These are phyloP conservation scores for Juncus effusus DNA, from an alignment of 176 grass and related monocot genomes.

Conservation along the genomic window DNA sequence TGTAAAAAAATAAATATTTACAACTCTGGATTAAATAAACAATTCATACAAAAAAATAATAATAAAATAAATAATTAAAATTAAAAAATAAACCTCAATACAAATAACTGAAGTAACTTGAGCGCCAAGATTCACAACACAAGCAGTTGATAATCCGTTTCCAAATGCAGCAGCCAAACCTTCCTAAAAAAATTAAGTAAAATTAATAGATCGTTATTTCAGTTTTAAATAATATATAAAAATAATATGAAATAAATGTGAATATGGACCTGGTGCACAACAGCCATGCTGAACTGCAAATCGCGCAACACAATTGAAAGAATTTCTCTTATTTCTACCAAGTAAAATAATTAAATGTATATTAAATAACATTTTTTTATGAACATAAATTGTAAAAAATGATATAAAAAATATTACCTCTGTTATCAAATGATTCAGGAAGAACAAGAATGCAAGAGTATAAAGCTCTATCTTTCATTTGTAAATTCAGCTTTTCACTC, in stretches of 20 bases:
- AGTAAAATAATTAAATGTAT: slow-evolving; percentile 18
- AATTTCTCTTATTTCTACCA: slow-evolving; percentile 93
- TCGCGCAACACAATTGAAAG: slow-evolving; percentile 69
- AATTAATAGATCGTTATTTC: slow-evolving; percentile 13
- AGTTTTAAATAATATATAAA: not conserved
- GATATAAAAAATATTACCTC: slow-evolving; percentile 46
- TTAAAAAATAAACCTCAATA: slow-evolving; percentile 59
- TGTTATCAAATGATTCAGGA: slow-evolving; percentile 86
- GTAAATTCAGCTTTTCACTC: slow-evolving; percentile 84
- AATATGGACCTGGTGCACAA: slow-evolving; percentile 72
- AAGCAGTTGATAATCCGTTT: slow-evolving; percentile 92
- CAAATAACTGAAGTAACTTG: slow-evolving; percentile 95
- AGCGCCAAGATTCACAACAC: slow-evolving; percentile 92
- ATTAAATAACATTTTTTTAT: not conserved
- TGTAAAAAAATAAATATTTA: slow-evolving; percentile 38
- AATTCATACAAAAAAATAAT: slow-evolving; percentile 2
- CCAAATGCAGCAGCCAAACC: slow-evolving; percentile 93
- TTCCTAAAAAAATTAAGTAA: slow-evolving; percentile 47
- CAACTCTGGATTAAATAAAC: slow-evolving; percentile 9
- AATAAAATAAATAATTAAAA: slow-evolving; percentile 23
- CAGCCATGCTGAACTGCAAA: slow-evolving; percentile 78
- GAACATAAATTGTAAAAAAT: slow-evolving; percentile 2
- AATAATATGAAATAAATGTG: not conserved
- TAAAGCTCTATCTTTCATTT: slow-evolving; percentile 53
- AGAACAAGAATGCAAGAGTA: slow-evolving; percentile 90